Conservation (phyloP, 2,329 filamentous ascomycete species). For the Cladosporium sp. region DNA sequence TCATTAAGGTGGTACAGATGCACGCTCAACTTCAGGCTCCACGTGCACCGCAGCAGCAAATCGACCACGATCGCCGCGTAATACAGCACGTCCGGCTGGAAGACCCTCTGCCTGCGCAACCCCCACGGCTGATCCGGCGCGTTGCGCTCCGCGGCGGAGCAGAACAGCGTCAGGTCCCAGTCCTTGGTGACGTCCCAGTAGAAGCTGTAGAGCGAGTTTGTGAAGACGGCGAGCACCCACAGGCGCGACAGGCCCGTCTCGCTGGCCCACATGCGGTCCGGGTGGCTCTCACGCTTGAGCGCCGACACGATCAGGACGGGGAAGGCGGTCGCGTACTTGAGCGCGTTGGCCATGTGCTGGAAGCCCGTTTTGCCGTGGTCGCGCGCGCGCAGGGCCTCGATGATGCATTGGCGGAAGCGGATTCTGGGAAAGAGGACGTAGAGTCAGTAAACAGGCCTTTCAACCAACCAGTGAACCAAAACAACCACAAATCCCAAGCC, state of each 20-base stretch:
- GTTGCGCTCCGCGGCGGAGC: constrained; percentile 46
- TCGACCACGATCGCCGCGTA: constrained; percentile 76
- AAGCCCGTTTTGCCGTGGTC: constrained; percentile 49
- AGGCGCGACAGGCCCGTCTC: constrained; percentile 7
- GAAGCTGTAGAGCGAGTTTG: constrained; percentile 93
- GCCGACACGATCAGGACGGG: constrained; percentile 69
- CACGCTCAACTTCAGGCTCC: constrained; percentile 80
- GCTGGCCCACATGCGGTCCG: constrained; percentile 9
- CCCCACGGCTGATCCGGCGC: constrained; percentile 59
- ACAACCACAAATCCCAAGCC: background rate
- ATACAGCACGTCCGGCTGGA: constrained; percentile 68
- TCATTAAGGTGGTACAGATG: constrained; percentile 79
- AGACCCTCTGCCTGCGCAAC: constrained; percentile 66
- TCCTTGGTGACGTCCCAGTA: constrained; percentile 97
- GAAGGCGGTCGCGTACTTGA: constrained; percentile 92
- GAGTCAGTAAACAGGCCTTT: background rate
- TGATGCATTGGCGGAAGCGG: constrained; percentile 84
- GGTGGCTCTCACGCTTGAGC: constrained; percentile 16
- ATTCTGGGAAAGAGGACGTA: constrained; percentile 42
- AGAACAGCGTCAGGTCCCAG: constrained; percentile 88
- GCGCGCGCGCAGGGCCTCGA: constrained; percentile 69
- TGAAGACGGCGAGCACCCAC: constrained; percentile 34
- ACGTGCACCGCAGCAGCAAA: constrained; percentile 77
- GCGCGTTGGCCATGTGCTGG: constrained; percentile 74
- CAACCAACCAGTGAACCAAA: background rate